These are phyloP conservation scores for Ophiocordyceps camponoti-saundersi DNA, from an alignment of 2,329 filamentous ascomycete species.

Conservation along the genomic window DNA sequence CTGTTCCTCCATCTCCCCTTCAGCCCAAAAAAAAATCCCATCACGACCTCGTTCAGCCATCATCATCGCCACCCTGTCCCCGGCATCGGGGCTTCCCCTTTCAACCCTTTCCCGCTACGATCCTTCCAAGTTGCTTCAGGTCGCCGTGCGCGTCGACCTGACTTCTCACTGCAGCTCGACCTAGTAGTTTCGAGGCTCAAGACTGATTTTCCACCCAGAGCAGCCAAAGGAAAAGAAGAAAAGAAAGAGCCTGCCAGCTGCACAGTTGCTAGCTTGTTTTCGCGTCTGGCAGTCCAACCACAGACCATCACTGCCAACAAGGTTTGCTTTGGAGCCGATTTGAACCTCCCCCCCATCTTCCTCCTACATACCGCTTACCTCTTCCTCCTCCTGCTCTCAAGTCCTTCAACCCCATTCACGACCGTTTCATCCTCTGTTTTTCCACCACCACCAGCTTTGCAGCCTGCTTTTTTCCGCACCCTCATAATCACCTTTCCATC, in stretches of 20 bases:
- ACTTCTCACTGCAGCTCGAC: background rate
- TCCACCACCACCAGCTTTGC: slow-evolving; percentile 10
- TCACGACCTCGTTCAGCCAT: background rate
- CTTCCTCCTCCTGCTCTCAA: slow-evolving; percentile 19
- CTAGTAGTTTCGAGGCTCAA: background rate
- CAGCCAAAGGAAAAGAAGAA: background rate
- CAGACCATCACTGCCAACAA: slow-evolving; percentile 1
- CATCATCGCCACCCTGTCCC: background rate
- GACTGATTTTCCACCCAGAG: background rate
- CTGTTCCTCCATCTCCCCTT: background rate
- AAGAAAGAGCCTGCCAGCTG: background rate
- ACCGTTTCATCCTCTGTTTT: slow-evolving; percentile 17
- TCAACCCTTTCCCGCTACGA: background rate
- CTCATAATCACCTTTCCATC: slow-evolving; percentile 9
- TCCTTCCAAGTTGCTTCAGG: background rate
- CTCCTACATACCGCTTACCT: slow-evolving; percentile 11
- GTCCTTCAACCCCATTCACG: slow-evolving; percentile 17
- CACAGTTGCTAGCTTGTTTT: background rate
- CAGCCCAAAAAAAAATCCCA: background rate
- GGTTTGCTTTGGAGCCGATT: slow-evolving; percentile 18
- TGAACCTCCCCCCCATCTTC: slow-evolving; percentile 1
- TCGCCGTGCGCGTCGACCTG: background rate
- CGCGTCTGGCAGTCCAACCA: background rate
- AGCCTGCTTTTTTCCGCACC: slow-evolving; percentile 14
- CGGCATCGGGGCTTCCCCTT: background rate